Evolutionary conservation across 176 grass and related monocot species (phyloP), one percentile per base, ranked within the genome.

Genomic region (Musa itinerans): DNA sequence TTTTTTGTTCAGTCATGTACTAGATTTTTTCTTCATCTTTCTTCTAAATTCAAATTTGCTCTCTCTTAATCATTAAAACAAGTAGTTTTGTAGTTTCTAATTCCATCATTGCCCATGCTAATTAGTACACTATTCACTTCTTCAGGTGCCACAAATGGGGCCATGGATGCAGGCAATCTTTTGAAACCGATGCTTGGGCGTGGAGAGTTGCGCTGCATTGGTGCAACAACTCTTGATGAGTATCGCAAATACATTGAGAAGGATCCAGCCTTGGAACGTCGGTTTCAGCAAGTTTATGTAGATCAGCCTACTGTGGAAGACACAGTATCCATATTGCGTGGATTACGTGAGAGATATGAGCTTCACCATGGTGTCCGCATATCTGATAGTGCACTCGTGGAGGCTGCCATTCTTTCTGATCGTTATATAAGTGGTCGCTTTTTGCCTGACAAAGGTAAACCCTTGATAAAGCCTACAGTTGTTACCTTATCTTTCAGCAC

Each of bases 171-270:
- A 65, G 95, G 95, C 57, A 99, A 99, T 84, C 86, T 99, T 74
- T 70, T 99, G 9, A 99, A 99, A 83, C 95, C 95, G 61, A 99
- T 99, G 90, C 90, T 99, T 52, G 95, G 95, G 74, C 92, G 95
- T 78, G 95, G 95, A 75, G 95, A 99, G 52, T 78, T 99, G 65
- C 90, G 84, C 20, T 99, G 95, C 77, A 99, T 99, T 76, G 95
- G 90, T 78, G 95, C 95, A 53, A 99, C 95, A 67, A 99, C 95
- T 15, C 88, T 99, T 68, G 95, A 99, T 74, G 95, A 99, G 68
- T 94, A 99, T 79, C 88, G 95, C 4, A 99, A 94, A 83, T 99
- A 99, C 80, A 94, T 99, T 76, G 95, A 99, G 87, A 99, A 99
- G 84, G 90, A 99, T 76, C 95, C 95, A 74, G 95, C 95, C 50